Evolutionary conservation across 164 flowering plant genomes (phyloP), one percentile per base, ranked within the genome.

Genomic region (Annona squamosa): DNA sequence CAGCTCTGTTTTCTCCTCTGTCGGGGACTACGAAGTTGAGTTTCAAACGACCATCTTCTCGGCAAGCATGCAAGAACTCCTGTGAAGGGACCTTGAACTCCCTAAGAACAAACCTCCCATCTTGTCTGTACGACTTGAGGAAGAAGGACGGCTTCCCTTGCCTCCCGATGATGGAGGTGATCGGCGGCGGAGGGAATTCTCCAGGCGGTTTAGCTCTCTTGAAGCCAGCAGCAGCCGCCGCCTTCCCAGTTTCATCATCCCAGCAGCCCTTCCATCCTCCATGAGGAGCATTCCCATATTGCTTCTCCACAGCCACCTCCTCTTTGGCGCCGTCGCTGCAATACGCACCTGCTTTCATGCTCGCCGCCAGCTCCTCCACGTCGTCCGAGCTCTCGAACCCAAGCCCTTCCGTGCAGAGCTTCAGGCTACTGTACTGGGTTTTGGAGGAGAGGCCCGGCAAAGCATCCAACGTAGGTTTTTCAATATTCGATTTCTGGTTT

Each of bases 381-480:
- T 86, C 90, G 59, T 81, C 93, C 57, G 80, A 86, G 84, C 98
- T 91, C 71, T 93, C 97, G 52, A 81, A 88, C 2, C 98, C 98
- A 44, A 91, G 90, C 2, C 92, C 92, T 71, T 93, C 97, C 0
- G 94, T 91, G 84, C 97, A 93, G 1, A 85, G 75, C 62, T 90
- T 88, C 69, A 88, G 77, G 77, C 85, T 87, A 46, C 85, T 89
- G 37, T 84, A 85, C 56, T 81, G 79, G 4, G 69, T 80, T 67
- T 16, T 79, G 69, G 81, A 79, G 16, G 19, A 26, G 37, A 26
- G 37, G 2, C 59, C 59, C 59, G 12, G 12, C 56, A 46, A 67
- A 37, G 46, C 64, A 13, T 41, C 37, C 77, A 62, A 48, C 56
- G 56, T 5, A 6, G 56, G 56, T 6, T 12, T 48, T 5, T 48